These are phyloP conservation scores for Chytriomyces confervae DNA, from an alignment of 192 early-diverging fungal species.

Conservation along the genomic window DNA sequence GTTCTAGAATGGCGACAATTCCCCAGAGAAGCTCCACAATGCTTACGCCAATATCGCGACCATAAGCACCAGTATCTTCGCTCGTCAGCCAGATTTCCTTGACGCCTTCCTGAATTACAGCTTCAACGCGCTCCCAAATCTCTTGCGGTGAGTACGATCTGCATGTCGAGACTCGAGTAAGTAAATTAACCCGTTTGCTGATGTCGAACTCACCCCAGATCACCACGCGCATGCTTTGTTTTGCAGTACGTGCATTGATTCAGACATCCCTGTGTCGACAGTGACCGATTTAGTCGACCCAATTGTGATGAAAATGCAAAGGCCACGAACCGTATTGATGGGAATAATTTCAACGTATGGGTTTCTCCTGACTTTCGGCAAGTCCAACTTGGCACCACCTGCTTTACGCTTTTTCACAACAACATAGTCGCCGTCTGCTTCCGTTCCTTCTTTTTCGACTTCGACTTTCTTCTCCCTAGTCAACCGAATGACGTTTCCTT, in stretches of 20 bases:
- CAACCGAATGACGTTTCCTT: slow-evolving; percentile 56
- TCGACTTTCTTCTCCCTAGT: slow-evolving; percentile 47
- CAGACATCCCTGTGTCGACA: slow-evolving; percentile 44
- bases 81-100: slow-evolving; percentile 67
- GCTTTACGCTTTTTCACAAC: slow-evolving; percentile 49
- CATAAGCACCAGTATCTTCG: slow-evolving; percentile 67
- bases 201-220: slow-evolving; percentile 1
- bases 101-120: slow-evolving; percentile 60
- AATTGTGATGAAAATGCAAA: neutral
- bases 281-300: slow-evolving; percentile 5
- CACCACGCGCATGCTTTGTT: slow-evolving; percentile 46
- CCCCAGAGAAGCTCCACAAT: slow-evolving; percentile 57
- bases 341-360: slow-evolving; percentile 66
- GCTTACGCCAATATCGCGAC: slow-evolving; percentile 53
- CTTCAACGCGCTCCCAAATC: slow-evolving; percentile 54
- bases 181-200: neutral
- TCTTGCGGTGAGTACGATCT: slow-evolving; percentile 53
- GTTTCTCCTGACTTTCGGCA: slow-evolving; percentile 63
- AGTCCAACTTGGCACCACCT: slow-evolving; percentile 58
- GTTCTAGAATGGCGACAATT: slow-evolving; percentile 53
- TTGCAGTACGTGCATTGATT: slow-evolving; percentile 73
- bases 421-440: neutral
- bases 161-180: slow-evolving; percentile 39
- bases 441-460: slow-evolving; percentile 13
- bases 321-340: slow-evolving; percentile 54